phyloP scores from a whole-genome alignment of 2,329 filamentous ascomycete species.

The Cercospora zeae-maydis region DNA sequence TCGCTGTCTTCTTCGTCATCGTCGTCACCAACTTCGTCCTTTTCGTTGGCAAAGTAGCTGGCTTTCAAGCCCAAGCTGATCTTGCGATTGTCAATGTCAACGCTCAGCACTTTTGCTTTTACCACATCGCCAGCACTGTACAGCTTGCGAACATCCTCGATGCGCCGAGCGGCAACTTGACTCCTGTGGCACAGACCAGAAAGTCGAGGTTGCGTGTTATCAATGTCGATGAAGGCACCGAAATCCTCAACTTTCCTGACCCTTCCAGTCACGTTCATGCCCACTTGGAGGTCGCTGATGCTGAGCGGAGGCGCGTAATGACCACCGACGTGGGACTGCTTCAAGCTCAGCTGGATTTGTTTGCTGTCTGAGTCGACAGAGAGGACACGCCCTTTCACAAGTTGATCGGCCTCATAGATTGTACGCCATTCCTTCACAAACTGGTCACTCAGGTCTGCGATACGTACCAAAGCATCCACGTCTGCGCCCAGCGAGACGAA shows the following conservation, averaged over 20 bases:
- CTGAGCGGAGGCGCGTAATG: conserved; percentile 70
- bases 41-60: conserved; percentile 71
- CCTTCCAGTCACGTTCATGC: conserved; percentile 82
- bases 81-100: conserved; percentile 70
- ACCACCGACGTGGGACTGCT: conserved; percentile 76
- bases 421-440: conserved; percentile 96
- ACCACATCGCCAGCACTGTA: conserved; percentile 90
- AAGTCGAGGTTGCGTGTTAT: conserved; percentile 74
- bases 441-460: conserved; percentile 83
- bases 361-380: conserved; percentile 64
- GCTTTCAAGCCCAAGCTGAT: conserved; percentile 91
- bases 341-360: conserved; percentile 81
- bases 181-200: conserved; percentile 90
- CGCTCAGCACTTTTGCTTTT: conserved; percentile 80
- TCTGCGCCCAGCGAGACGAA: conserved; percentile 81
- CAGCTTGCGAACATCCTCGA: conserved; percentile 81
- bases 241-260: conserved; percentile 93
- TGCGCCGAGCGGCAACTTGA: conserved; percentile 80
- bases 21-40: conserved; percentile 47
- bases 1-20: conserved; percentile 40
- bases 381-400: conserved; percentile 83
- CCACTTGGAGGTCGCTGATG: conserved; percentile 71
- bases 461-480: conserved; percentile 76
- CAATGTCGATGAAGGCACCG: conserved; percentile 88
- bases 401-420: conserved; percentile 78